A percentile compares a stretch with the other conserved stretches of the same genome.
Conservation (phyloP, 1,139 yeast genomes). For the Sugiyamaella paludigena region DNA sequence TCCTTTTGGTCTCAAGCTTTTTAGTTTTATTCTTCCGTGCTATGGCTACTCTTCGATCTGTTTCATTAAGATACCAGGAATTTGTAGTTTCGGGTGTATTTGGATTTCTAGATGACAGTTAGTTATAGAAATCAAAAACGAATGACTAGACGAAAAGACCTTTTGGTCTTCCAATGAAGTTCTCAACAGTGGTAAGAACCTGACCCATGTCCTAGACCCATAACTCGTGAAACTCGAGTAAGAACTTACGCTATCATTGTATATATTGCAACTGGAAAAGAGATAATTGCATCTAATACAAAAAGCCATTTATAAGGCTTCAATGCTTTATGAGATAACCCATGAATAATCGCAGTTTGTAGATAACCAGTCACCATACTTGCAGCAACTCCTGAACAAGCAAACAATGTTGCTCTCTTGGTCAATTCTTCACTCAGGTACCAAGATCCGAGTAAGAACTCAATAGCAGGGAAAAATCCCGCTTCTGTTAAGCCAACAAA, state of each 20-base stretch:
- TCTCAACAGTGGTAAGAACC: too few species aligned
- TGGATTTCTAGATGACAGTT: conserved; percentile 32
- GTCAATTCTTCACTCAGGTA: conserved; percentile 46
- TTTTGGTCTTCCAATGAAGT: too few species aligned
- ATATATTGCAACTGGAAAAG: conserved; percentile 48
- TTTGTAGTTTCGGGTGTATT: conserved; percentile 46
- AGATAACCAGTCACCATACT: conserved; percentile 48
- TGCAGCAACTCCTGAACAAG: conserved; percentile 46
- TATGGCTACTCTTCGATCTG: conserved; percentile 40
- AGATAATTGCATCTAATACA: conserved; percentile 48
- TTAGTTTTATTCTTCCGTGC: conserved; percentile 47
- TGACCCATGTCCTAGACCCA: too few species aligned
- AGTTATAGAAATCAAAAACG: too few species aligned
- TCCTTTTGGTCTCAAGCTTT: conserved; percentile 18
- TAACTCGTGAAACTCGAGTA: too few species aligned
- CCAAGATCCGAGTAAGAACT: conserved; percentile 50
- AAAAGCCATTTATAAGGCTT: conserved; percentile 51
- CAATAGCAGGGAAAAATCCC: conserved; percentile 58
- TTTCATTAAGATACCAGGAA: conserved; percentile 41
- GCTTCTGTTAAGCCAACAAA: conserved; percentile 54
- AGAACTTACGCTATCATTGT: conserved; percentile 37
- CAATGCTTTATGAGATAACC: conserved; percentile 37
- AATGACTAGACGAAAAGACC: too few species aligned
- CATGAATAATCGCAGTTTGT: conserved; percentile 42
- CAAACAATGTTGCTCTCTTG: conserved; percentile 50